Evolutionary conservation across 495 filamentous ascomycete species (phyloP).

Genomic region (Rhypophila decipiens): DNA sequence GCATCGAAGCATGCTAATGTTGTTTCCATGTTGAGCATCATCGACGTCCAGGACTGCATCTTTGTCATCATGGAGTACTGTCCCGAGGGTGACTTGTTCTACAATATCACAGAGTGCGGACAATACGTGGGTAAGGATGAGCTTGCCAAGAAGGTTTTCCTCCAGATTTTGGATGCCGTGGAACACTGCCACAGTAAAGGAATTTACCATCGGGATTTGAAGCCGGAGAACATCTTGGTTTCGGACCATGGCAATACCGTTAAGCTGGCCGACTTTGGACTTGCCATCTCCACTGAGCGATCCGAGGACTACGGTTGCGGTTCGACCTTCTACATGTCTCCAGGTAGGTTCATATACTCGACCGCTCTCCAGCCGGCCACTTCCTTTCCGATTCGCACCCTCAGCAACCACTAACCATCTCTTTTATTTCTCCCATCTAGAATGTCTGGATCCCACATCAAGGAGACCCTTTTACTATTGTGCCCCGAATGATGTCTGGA

Average conservation of each 20-base stretch:
- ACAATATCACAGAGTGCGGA: conserved; percentile 90
- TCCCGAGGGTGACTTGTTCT: conserved; percentile 94
- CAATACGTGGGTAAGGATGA: conserved; percentile 90
- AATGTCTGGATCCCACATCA: conserved; percentile 85
- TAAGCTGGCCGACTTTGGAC: conserved; percentile 95
- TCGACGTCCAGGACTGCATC: conserved; percentile 87
- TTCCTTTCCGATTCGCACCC: conserved; percentile 4
- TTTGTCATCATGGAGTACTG: conserved; percentile 97
- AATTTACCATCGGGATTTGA: conserved; percentile 96
- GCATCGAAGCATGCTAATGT: conserved; percentile 89
- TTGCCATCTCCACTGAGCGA: conserved; percentile 74
- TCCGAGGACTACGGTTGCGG: conserved; percentile 97
- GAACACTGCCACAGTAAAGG: conserved; percentile 87
- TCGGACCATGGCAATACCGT: conserved; percentile 80
- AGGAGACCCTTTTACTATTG: conserved; percentile 81
- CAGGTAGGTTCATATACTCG: conserved; percentile 58
- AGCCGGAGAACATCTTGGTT: conserved; percentile 97
- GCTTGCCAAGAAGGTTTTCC: conserved; percentile 79
- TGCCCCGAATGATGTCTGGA: conserved; percentile 96
- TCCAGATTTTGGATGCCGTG: conserved; percentile 97
- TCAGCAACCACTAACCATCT: conserved; percentile 21
- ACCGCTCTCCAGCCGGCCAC: not conserved
- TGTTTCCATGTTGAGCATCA: conserved; percentile 88
- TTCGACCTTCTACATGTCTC: conserved; percentile 98
- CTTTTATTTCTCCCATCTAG: conserved; percentile 41